Evolutionary conservation across 23 red algal genomes (phyloP), one percentile per base, ranked within the genome.

Genomic region (Porphyridium purpureum): DNA sequence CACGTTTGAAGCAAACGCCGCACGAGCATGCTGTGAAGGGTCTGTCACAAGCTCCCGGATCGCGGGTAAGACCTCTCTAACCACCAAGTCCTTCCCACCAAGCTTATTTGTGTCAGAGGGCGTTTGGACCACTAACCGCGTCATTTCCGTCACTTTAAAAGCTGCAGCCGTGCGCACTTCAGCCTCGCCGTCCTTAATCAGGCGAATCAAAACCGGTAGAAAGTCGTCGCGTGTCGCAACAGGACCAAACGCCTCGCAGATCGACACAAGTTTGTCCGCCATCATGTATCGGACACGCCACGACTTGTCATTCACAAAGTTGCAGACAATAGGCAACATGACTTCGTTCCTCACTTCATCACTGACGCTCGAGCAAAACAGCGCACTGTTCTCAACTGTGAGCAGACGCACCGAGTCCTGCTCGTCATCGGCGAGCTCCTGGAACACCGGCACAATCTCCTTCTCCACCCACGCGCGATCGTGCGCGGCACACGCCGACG

Each of bases 201-300:
- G 51, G 20, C 54, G 27, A 23, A 64, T 25, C 41, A 83, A 95
- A 0, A 64, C 30, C 14, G 63, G 72, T 1, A 85, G 52, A 23
- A 95, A 47, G 30, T 84, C 78, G 9, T n/a, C 50, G 19, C 59
- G 49, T 6, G 74, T 92, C 14, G 83, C 66, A 32, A 35, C 57
- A 3, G 81, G 65, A 15, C 72, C 79, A 38, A 95, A 35, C 5
- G 64, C 77, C 49, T 66, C 79, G 57, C 74, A 79, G 1, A 92
- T 28, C 11, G 72, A 72, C 25, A 51, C 64, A 33, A 84, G 34
- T 25, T 75, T 47, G 47, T 79, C 78, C 1, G 88, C 77, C 26
- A 85, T 74, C 67, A 95, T 72, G 50, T 85, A 95, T 21, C 88
- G 88, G n/a, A 95, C 88, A 19, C 88, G 71, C 88, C 88, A 95